phyloP scores from a whole-genome alignment of 805 yeast genomes.

The Hanseniaspora clermontiae region DNA sequence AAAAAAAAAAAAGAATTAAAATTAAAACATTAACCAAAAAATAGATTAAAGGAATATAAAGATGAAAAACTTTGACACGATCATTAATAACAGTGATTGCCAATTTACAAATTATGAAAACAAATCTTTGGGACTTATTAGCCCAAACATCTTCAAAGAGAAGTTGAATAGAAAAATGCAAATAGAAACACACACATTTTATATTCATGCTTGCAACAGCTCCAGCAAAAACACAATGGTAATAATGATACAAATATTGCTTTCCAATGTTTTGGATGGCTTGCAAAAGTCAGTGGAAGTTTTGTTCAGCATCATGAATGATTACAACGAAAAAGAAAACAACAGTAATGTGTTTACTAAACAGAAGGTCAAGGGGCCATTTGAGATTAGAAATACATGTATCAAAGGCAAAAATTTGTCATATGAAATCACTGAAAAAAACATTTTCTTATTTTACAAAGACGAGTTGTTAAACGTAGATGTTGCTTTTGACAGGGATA shows the following conservation, averaged over 20 bases:
- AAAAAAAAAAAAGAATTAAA: no score
- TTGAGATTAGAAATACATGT: constrained; percentile 38
- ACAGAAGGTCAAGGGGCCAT: constrained; percentile 17
- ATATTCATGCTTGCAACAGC: constrained; percentile 35
- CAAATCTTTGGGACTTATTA: not conserved
- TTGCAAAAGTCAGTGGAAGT: constrained; percentile 43
- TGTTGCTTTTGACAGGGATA: not conserved
- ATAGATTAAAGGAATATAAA: no score
- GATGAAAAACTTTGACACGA: not conserved
- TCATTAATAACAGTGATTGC: not conserved
- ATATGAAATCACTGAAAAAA: constrained; percentile 13
- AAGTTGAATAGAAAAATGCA: constrained; percentile 24
- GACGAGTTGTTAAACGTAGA: not conserved
- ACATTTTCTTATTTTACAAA: not conserved
- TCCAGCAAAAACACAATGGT: constrained; percentile 17
- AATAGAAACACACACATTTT: constrained; percentile 45
- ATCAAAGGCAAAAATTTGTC: constrained; percentile 24
- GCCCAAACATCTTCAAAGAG: not conserved
- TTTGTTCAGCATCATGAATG: constrained; percentile 34
- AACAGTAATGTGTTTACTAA: not conserved
- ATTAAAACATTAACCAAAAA: no score
- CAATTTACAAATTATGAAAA: not conserved
- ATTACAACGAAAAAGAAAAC: constrained; percentile 15
- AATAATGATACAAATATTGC: constrained; percentile 43
- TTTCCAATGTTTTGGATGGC: constrained; percentile 39